Percentiles rank a stretch among this genome's conserved stretches.
Evolutionary conservation across 305 asterid species (phyloP).

Genomic region (Striga hermonthica): DNA sequence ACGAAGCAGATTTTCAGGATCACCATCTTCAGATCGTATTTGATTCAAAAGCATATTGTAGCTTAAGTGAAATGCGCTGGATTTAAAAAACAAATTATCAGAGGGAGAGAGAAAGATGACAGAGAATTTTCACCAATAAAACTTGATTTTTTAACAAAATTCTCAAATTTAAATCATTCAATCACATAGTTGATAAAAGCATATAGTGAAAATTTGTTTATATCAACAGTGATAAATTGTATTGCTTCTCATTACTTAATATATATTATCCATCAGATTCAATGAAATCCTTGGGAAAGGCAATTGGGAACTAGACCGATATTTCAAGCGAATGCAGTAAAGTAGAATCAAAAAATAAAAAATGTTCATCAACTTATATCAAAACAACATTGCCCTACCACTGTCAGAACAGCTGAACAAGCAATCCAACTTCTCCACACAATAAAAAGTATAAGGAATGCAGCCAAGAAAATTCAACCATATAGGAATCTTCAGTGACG

Average conservation of each 20-base stretch:
- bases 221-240: slow-evolving; percentile 15
- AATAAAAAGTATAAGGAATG: too few relatives aligned
- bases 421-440: neutral
- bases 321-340: slow-evolving; percentile 8
- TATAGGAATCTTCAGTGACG: too few relatives aligned
- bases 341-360: slow-evolving; percentile 3
- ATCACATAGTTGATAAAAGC: slow-evolving; percentile 19
- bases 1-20: slow-evolving; percentile 90
- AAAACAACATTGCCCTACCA: neutral
- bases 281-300: neutral
- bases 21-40: slow-evolving; percentile 89
- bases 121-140: slow-evolving; percentile 4
- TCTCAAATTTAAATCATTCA: slow-evolving; percentile 1
- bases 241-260: neutral
- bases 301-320: slow-evolving; percentile 13
- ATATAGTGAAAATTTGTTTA: slow-evolving; percentile 13
- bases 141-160: slow-evolving; percentile 4
- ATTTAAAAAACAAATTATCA: slow-evolving; percentile 31
- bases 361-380: slow-evolving; percentile 5
- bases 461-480: too few relatives aligned
- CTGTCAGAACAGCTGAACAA: neutral
- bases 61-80: slow-evolving; percentile 97
- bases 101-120: neutral
- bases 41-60: slow-evolving; percentile 97
- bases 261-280: slow-evolving; percentile 19